phyloP scores from a whole-genome alignment of 2,329 filamentous ascomycete genomes.

The Pyrenophora graminea region DNA sequence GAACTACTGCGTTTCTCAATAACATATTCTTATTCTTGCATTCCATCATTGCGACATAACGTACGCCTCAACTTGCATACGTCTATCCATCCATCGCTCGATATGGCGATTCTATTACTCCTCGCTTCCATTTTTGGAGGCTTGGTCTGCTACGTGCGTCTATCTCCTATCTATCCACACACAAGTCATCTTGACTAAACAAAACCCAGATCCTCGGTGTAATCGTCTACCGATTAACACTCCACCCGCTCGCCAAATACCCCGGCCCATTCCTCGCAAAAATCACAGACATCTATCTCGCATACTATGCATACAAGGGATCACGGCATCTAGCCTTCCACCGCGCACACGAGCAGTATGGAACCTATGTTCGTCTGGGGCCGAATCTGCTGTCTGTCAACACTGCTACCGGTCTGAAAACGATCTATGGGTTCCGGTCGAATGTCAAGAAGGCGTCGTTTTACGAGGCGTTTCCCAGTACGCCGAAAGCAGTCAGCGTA shows the following conservation, averaged over 20 bases:
- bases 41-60: no score
- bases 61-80: not conserved
- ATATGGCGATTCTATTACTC: slow-evolving; percentile 19
- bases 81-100: not conserved
- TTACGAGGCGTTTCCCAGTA: slow-evolving; percentile 54
- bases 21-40: not conserved
- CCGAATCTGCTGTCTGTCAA: slow-evolving; percentile 81
- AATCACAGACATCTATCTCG: slow-evolving; percentile 45
- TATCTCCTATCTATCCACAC: not conserved
- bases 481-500: slow-evolving; percentile 49
- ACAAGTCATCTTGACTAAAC: slow-evolving; percentile 11
- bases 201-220: slow-evolving; percentile 27
- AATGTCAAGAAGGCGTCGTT: slow-evolving; percentile 56
- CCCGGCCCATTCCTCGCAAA: slow-evolving; percentile 50
- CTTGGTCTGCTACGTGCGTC: slow-evolving; percentile 33
- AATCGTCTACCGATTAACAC: slow-evolving; percentile 46
- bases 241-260: slow-evolving; percentile 51
- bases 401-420: slow-evolving; percentile 58
- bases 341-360: slow-evolving; percentile 72
- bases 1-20: not conserved
- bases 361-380: slow-evolving; percentile 72
- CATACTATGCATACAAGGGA: slow-evolving; percentile 74
- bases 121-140: slow-evolving; percentile 30
- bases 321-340: slow-evolving; percentile 75
- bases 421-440: slow-evolving; percentile 55